These are phyloP conservation scores for Neoscytalidium dimidiatum DNA, from an alignment of 2,329 filamentous ascomycete genomes.

Conservation along the genomic window DNA sequence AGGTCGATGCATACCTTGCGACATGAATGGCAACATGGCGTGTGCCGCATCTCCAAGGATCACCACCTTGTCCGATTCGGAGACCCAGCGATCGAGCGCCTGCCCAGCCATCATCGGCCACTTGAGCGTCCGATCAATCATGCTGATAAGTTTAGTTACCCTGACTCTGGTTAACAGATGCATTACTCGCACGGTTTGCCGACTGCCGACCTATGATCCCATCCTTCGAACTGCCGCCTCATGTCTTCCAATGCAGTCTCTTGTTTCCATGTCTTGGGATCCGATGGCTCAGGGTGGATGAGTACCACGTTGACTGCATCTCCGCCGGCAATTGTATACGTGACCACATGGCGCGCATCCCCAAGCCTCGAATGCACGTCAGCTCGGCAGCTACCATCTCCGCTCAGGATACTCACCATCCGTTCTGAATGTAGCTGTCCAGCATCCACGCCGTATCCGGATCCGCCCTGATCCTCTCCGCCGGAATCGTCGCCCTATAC, in stretches of 20 bases:
- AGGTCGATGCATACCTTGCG: conserved; percentile 30
- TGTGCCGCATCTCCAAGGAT: conserved; percentile 29
- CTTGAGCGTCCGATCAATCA: conserved; percentile 26
- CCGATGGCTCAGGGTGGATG: conserved; percentile 62
- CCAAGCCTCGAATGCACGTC: conserved; percentile 31
- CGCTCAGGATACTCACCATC: conserved; percentile 23
- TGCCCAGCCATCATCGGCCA: conserved; percentile 26
- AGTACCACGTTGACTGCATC: conserved; percentile 65
- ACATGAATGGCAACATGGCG: conserved; percentile 28
- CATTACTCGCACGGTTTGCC: conserved; percentile 27
- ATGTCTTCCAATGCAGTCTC: conserved; percentile 61
- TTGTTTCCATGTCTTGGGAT: conserved; percentile 52
- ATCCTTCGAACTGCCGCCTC: conserved; percentile 57
- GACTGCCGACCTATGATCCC: conserved; percentile 58
- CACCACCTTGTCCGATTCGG: conserved; percentile 21
- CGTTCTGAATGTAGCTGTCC: conserved; percentile 25
- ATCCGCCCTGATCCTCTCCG: conserved; percentile 46
- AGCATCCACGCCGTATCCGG: conserved; percentile 27
- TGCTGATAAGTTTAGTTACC: conserved; percentile 32
- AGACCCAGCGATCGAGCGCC: conserved; percentile 24
- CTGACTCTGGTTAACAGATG: conserved; percentile 17
- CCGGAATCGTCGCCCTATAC: conserved; percentile 57
- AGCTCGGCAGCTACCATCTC: neutral
- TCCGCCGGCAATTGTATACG: conserved; percentile 51
- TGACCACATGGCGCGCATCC: conserved; percentile 48